Percentiles rank a stretch among this genome's conserved stretches.
Evolutionary conservation across 148 eudicot genomes (phyloP).

Genomic region (Chenopodium suecicum): DNA sequence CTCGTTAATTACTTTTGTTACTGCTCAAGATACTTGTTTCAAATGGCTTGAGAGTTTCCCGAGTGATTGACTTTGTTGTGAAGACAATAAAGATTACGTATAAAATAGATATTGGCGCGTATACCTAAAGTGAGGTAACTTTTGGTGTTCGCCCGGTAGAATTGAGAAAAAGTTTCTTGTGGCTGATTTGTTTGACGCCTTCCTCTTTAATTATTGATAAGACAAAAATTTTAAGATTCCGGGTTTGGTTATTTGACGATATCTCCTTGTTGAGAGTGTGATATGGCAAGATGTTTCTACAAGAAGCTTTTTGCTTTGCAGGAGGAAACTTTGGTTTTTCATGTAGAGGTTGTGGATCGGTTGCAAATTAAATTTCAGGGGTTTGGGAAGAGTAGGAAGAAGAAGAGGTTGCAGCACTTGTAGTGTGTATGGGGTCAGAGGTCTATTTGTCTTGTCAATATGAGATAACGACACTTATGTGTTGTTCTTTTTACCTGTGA

Average conservation of each 20-base stretch:
- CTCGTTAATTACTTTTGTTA: background rate
- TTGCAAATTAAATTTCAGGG: too few species aligned
- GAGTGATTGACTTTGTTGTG: background rate
- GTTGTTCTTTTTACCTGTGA: too few species aligned
- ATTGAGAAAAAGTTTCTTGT: background rate
- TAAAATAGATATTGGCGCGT: background rate
- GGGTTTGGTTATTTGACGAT: background rate
- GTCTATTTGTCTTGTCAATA: too few species aligned
- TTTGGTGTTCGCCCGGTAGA: background rate
- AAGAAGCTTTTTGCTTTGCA: background rate
- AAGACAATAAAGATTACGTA: too few species aligned
- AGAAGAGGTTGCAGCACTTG: too few species aligned
- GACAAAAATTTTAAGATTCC: background rate
- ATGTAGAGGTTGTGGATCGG: background rate
- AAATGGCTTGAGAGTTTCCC: background rate
- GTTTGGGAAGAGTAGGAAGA: too few species aligned
- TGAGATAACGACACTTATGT: background rate
- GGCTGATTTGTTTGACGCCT: too few species aligned
- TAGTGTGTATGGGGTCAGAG: too few species aligned
- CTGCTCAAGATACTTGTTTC: background rate
- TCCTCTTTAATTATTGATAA: background rate
- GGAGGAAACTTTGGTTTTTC: background rate
- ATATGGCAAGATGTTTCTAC: background rate
- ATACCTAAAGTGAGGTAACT: background rate
- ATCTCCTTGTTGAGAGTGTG: background rate